Evolutionary conservation across 139 green algal species (phyloP), one percentile per base, ranked within the genome.

Genomic region (Astrephomene gubernaculifera): DNA sequence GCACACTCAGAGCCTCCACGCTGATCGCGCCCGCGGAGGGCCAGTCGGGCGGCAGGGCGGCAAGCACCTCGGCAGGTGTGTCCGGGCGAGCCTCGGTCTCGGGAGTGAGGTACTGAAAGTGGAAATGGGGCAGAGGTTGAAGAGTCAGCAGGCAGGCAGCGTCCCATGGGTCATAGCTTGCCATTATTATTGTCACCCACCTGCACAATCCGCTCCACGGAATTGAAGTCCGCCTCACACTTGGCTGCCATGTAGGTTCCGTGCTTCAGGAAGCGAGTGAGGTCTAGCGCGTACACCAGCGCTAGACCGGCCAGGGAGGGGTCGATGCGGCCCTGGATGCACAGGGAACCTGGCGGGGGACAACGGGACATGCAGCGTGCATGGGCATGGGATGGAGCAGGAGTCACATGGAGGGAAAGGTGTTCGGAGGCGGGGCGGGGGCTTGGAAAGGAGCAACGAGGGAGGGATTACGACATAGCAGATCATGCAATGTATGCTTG

Each of bases 211-310:
- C 97, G 92, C 90, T 99, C 97, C 44, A 99, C 96, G 8, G 91
- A 93, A 91, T 99, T 99, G 91, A 99, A 97, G 67, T 98, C 91
- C 21, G 91, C 90, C 91, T 98, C 96, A n/a, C 95, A 93, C 91
- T 95, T 94, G 67, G 94, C 93, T 14, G 92, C 92, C 63, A 93
- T 95, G 38, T 90, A 94, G 41, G 98, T 96, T 35, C 86, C 86
- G 31, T 91, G 91, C 75, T 93, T 96, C 19, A 98, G 89, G 86
- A 96, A 92, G 29, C 88, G 90, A 8, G 88, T 92, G 52, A 97
- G 89, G 85, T 95, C 88, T 60, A 97, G 87, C 22, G 90, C 88
- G 79, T 96, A 87, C 10, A 88, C 90, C 36, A 97, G 91, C 19
- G 94, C 92, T 45, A 97, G 87, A 12, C 81, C 94, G 24, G 94